Conservation (phyloP, 306 rosid genomes). For the Citrullus amarus region DNA sequence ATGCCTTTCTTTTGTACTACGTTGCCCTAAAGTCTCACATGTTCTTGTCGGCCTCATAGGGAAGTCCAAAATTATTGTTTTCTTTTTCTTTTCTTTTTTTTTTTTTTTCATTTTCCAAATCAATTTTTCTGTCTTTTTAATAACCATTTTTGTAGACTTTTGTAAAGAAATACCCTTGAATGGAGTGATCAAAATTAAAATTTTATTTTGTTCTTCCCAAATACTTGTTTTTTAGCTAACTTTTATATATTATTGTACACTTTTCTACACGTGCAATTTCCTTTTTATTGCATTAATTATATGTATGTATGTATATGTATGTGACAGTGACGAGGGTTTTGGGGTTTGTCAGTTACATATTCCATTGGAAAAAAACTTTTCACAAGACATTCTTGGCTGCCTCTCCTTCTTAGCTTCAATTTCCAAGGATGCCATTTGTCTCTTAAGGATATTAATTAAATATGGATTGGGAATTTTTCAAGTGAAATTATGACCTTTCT, state of each 20-base stretch:
- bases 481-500: background rate
- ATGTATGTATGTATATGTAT: no score
- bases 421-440: slow-evolving; percentile 9
- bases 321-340: no score
- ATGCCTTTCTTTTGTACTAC: background rate
- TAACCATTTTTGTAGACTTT: background rate
- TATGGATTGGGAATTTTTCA: background rate
- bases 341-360: background rate
- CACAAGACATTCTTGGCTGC: slow-evolving; percentile 7
- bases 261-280: slow-evolving; percentile 2
- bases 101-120: background rate
- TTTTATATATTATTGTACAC: background rate
- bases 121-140: background rate
- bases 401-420: slow-evolving; percentile 1
- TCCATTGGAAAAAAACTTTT: background rate
- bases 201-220: background rate
- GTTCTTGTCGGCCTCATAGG: slow-evolving; percentile 11
- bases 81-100: background rate
- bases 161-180: background rate
- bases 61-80: background rate
- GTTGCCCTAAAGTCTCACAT: slow-evolving; percentile 7
- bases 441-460: background rate
- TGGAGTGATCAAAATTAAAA: background rate
- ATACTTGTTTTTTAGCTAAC: background rate
- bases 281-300: background rate